Evolutionary conservation across 768 basidiomycete genomes (phyloP), one percentile per base, ranked within the genome.

Genomic region (Dioszegia hungarica): DNA sequence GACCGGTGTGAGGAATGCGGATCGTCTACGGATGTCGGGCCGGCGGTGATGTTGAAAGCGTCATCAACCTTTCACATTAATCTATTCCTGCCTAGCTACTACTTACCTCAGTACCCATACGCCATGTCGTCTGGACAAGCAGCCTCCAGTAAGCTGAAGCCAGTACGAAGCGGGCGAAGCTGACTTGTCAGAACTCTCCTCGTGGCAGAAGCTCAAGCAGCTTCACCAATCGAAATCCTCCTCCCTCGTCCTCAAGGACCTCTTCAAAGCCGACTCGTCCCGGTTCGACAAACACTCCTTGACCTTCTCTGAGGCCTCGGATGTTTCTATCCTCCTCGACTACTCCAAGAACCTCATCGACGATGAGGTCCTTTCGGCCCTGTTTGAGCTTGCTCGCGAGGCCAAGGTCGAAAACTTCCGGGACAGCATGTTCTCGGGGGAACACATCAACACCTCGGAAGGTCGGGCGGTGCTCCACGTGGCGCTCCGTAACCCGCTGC

Each of bases 361-460:
- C 57, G 80, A 89, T 71, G 85, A 88, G 54, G 85, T 97, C 78
- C 81, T 93, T 60, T 78, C 82, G 36, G 82, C 84, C 4, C 85
- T 98, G 45, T 80, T 98, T 64, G 75, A 80, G 14, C 85, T 99
- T 57, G 90, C 85, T 25, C 82, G 84, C 57, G 94, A 98, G 77
- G 92, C 93, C 28, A 78, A 84, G 45, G 84, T 98, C 55, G 91
- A 95, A 82, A 72, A 81, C 20, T 84, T 82, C 74, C 84, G 93
- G 51, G 88, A 97, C 77, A 85, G 85, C 78, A 95, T 98, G 92
- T 97, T 94, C 74, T 77, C 86, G 1, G 94, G 95, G 41, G 85
- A 88, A 75, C 95, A 95, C 77, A 97, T 98, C 82, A 98, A 98
- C 80, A 98, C 93, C 17, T 93, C 91, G 22, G 95, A 98, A 77